Conservation (phyloP, 2,329 filamentous ascomycete species). For the Calonectria hongkongensis region DNA sequence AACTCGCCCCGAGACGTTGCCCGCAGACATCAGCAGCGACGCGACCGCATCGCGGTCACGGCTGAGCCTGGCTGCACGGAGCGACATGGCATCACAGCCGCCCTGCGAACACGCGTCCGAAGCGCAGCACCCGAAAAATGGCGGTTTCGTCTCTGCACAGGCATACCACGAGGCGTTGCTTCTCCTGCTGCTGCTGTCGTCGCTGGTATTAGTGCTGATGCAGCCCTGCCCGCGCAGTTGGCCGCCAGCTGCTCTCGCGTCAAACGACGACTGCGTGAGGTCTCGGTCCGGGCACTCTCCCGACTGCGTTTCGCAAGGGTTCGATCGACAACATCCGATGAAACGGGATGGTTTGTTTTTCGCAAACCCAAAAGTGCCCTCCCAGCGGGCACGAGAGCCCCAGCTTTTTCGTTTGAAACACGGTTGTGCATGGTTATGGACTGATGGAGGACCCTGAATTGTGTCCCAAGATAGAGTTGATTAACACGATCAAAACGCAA, state of each 20-base stretch:
- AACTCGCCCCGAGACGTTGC: conserved; percentile 1
- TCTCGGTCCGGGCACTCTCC: conserved; percentile 46
- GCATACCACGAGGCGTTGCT: conserved; percentile 57
- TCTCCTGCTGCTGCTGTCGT: conserved; percentile 24
- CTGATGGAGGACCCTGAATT: neutral
- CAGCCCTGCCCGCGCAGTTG: conserved; percentile 59
- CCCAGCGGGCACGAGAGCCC: conserved; percentile 58
- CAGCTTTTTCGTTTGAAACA: conserved; percentile 41
- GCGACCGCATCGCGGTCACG: conserved; percentile 15
- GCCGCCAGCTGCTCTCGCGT: conserved; percentile 44
- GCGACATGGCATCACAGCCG: conserved; percentile 38
- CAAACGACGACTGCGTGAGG: conserved; percentile 56
- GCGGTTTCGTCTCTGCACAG: conserved; percentile 54
- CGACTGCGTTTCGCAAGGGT: conserved; percentile 56
- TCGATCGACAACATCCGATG: conserved; percentile 63
- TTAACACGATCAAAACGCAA: conserved; percentile 6
- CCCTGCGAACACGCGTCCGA: conserved; percentile 48
- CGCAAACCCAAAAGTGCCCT: conserved; percentile 62
- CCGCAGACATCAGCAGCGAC: conserved; percentile 14
- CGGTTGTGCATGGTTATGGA: conserved; percentile 34
- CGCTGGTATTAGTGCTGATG: conserved; percentile 24
- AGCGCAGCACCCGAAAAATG: conserved; percentile 64
- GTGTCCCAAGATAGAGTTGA: neutral
- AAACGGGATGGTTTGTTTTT: conserved; percentile 56
- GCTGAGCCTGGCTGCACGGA: conserved; percentile 46